phyloP scores from a whole-genome alignment of 805 yeast species.

The Candida gorgasii region DNA sequence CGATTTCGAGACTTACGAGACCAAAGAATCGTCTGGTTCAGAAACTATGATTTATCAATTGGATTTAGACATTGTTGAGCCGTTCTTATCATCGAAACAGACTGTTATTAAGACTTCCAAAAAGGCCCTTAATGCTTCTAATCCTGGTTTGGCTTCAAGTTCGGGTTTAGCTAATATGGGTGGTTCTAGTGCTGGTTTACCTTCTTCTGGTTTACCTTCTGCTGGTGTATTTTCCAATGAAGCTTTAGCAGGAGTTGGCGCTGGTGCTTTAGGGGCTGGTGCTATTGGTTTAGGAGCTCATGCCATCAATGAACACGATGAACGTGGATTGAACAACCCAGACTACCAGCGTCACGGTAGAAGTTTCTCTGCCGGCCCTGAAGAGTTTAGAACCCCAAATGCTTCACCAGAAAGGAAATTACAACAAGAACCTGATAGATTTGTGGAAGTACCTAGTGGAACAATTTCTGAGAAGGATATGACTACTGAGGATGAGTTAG shows the following conservation, averaged over 20 bases:
- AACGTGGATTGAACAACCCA: not conserved
- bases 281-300: constrained; percentile 20
- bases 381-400: constrained; percentile 30
- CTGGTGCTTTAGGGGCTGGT: constrained; percentile 17
- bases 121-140: constrained; percentile 16
- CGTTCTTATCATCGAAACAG: constrained; percentile 25
- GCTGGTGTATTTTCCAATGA: no score
- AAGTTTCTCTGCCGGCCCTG: constrained; percentile 38
- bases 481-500: constrained; percentile 16
- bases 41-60: constrained; percentile 66
- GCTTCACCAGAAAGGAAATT: constrained; percentile 26
- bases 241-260: constrained; percentile 1
- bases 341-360: constrained; percentile 32
- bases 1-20: constrained; percentile 53
- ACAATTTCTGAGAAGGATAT: constrained; percentile 21
- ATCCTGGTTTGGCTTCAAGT: constrained; percentile 4
- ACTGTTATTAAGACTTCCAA: constrained; percentile 18
- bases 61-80: constrained; percentile 49
- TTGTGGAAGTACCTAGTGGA: constrained; percentile 32
- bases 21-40: constrained; percentile 42
- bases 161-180: not conserved
- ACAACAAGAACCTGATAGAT: constrained; percentile 19
- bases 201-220: not conserved
- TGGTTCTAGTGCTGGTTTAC: not conserved
- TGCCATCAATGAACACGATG: constrained; percentile 7